Evolutionary conservation across 345 rosid genomes (phyloP).

Genomic region (Eucalyptus cloeziana): DNA sequence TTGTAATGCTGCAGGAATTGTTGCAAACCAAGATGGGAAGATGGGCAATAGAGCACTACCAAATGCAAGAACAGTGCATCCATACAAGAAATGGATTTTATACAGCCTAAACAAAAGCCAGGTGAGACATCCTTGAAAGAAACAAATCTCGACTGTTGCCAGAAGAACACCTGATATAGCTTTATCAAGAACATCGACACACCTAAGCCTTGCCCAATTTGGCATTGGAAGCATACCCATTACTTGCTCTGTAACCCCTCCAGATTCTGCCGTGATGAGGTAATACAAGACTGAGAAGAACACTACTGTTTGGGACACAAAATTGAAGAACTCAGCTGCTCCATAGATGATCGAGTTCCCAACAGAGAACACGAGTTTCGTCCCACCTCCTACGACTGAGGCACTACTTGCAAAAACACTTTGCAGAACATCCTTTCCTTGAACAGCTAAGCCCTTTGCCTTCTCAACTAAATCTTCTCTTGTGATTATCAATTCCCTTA

Average conservation of each 20-base stretch:
- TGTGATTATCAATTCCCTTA: constrained; percentile 68
- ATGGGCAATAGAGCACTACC: constrained; percentile 71
- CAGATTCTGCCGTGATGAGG: constrained; percentile 88
- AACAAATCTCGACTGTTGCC: constrained; percentile 88
- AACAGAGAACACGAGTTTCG: constrained; percentile 49
- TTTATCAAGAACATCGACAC: constrained; percentile 79
- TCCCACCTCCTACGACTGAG: constrained; percentile 63
- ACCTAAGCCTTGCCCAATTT: constrained; percentile 39
- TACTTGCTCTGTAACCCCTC: constrained; percentile 90
- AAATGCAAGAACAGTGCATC: constrained; percentile 77
- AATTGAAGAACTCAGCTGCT: constrained; percentile 90
- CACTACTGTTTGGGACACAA: constrained; percentile 70
- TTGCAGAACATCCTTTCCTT: constrained; percentile 71
- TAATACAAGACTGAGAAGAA: constrained; percentile 82
- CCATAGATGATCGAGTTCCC: constrained; percentile 71
- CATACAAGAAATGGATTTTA: constrained; percentile 75
- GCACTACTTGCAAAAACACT: constrained; percentile 59
- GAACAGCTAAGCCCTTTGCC: constrained; percentile 75
- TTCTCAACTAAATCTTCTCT: constrained; percentile 74
- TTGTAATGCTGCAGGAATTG: constrained; percentile 72
- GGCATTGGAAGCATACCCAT: constrained; percentile 83
- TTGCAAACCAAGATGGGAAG: constrained; percentile 82
- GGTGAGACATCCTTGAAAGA: constrained; percentile 93
- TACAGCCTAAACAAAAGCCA: constrained; percentile 84
- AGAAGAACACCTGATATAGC: constrained; percentile 86